Percentiles rank a stretch among this genome's conserved stretches.
These are phyloP conservation scores for Yarrowia sp. DNA, from an alignment of 805 yeast species.

Conservation along the genomic window DNA sequence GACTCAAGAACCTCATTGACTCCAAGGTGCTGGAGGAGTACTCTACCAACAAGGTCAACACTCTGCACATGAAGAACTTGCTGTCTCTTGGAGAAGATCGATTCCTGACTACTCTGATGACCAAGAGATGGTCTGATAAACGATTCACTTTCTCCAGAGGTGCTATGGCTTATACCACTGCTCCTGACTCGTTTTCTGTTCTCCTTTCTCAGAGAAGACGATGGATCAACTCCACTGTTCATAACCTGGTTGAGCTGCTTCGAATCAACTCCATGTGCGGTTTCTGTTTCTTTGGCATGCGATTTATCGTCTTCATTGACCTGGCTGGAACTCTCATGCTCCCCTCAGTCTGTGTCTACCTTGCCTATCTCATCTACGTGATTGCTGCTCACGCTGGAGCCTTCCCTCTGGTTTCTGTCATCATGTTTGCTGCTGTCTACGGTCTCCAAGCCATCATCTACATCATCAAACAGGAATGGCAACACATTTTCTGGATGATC, in stretches of 20 bases:
- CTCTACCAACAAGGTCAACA: conserved; percentile 54
- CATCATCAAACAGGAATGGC: conserved; percentile 46
- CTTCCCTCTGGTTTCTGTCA: conserved; percentile 50
- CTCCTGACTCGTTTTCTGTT: conserved; percentile 52
- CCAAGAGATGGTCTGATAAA: conserved; percentile 55
- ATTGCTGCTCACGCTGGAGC: conserved; percentile 53
- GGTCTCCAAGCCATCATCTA: conserved; percentile 58
- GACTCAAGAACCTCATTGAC: conserved; percentile 57
- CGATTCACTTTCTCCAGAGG: conserved; percentile 55
- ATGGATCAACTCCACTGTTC: conserved; percentile 67
- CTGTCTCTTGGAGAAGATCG: conserved; percentile 63
- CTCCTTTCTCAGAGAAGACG: conserved; percentile 59
- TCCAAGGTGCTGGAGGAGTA: conserved; percentile 57
- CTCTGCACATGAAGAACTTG: conserved; percentile 59
- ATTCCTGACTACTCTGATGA: conserved; percentile 56
- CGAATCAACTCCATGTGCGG: conserved; percentile 60
- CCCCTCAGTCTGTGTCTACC: conserved; percentile 56
- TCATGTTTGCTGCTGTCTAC: conserved; percentile 54
- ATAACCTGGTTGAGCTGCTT: conserved; percentile 57
- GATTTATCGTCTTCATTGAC: conserved; percentile 57
- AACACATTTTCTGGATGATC: conserved; percentile 53
- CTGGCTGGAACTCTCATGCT: conserved; percentile 55
- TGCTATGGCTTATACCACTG: conserved; percentile 57
- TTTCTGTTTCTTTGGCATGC: conserved; percentile 59
- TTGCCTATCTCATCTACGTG: conserved; percentile 52